Evolutionary conservation across 2,329 filamentous ascomycete species (phyloP).

Genomic region (Ceratocystis lukuohia): DNA sequence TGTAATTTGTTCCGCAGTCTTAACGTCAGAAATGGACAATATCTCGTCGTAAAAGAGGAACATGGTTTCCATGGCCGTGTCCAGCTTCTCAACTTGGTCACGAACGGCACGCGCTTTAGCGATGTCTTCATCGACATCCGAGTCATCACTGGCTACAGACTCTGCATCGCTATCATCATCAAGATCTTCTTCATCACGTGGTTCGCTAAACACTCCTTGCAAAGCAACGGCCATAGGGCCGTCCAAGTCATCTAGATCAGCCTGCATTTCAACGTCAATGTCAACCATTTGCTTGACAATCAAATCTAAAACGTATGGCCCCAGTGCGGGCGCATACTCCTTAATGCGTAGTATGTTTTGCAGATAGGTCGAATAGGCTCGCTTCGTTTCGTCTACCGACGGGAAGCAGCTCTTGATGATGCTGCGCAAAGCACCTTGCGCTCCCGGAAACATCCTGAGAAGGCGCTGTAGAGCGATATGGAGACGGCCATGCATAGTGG

Average conservation of each 20-base stretch:
- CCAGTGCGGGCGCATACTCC: slow-evolving; percentile 63
- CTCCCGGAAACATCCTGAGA: slow-evolving; percentile 67
- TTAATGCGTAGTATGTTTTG: slow-evolving; percentile 68
- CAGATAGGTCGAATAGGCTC: slow-evolving; percentile 76
- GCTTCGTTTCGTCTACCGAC: slow-evolving; percentile 60
- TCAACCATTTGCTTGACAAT: slow-evolving; percentile 81
- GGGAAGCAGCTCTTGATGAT: slow-evolving; percentile 60
- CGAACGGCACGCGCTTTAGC: slow-evolving; percentile 58
- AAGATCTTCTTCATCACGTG: slow-evolving; percentile 36
- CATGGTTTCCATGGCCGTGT: slow-evolving; percentile 74
- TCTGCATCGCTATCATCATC: slow-evolving; percentile 57
- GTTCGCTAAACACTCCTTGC: slow-evolving; percentile 16
- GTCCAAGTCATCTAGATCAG: slow-evolving; percentile 83
- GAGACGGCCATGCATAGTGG: slow-evolving; percentile 56
- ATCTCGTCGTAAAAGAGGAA: slow-evolving; percentile 69
- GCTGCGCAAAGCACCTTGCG: slow-evolving; percentile 54
- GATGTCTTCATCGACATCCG: slow-evolving; percentile 43
- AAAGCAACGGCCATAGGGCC: slow-evolving; percentile 71
- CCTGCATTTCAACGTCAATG: slow-evolving; percentile 89
- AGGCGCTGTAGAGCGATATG: slow-evolving; percentile 66
- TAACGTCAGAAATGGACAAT: slow-evolving; percentile 54
- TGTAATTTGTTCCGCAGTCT: slow-evolving; percentile 37
- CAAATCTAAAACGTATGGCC: slow-evolving; percentile 66
- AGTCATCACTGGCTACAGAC: slow-evolving; percentile 57
- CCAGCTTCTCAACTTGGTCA: slow-evolving; percentile 79